phyloP scores from a whole-genome alignment of 1,139 yeast genomes.

The Magnusiomyces ingens region DNA sequence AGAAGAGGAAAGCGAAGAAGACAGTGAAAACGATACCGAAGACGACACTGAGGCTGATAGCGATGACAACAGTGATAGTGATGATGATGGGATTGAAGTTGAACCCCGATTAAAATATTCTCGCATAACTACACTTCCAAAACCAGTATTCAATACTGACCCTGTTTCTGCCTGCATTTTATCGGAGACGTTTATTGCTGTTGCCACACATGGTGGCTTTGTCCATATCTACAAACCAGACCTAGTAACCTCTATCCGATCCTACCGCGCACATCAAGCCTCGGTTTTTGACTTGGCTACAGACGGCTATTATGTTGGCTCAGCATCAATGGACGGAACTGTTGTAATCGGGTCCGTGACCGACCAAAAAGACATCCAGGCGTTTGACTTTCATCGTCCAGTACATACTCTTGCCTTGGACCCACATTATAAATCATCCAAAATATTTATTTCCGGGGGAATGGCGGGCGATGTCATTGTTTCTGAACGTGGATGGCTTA shows the following conservation, averaged over 20 bases:
- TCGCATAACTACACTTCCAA: conserved; percentile 58
- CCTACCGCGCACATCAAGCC: conserved; percentile 80
- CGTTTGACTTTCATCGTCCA: conserved; percentile 82
- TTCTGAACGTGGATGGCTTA: conserved; percentile 81
- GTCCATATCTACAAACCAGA: conserved; percentile 60
- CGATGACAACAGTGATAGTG: conserved; percentile 28
- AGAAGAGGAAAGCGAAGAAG: conserved; percentile 20
- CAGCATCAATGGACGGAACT: conserved; percentile 92
- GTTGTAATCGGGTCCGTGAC: conserved; percentile 68
- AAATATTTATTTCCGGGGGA: conserved; percentile 79
- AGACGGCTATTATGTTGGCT: conserved; percentile 69
- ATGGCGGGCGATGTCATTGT: conserved; percentile 77
- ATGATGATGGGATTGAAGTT: conserved; percentile 46
- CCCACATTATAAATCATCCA: conserved; percentile 52
- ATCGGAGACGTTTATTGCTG: conserved; percentile 53
- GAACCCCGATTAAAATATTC: conserved; percentile 77
- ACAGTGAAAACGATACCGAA: conserved; percentile 12
- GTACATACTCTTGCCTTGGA: conserved; percentile 82
- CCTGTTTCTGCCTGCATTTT: conserved; percentile 67
- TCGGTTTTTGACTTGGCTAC: conserved; percentile 63
- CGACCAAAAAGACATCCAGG: conserved; percentile 59
- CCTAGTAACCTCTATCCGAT: conserved; percentile 48
- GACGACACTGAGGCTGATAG: conserved; percentile 24
- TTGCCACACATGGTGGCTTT: conserved; percentile 88
- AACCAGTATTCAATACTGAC: conserved; percentile 61